phyloP scores from a whole-genome alignment of 768 basidiomycete species.

The Amanita brunnescens region DNA sequence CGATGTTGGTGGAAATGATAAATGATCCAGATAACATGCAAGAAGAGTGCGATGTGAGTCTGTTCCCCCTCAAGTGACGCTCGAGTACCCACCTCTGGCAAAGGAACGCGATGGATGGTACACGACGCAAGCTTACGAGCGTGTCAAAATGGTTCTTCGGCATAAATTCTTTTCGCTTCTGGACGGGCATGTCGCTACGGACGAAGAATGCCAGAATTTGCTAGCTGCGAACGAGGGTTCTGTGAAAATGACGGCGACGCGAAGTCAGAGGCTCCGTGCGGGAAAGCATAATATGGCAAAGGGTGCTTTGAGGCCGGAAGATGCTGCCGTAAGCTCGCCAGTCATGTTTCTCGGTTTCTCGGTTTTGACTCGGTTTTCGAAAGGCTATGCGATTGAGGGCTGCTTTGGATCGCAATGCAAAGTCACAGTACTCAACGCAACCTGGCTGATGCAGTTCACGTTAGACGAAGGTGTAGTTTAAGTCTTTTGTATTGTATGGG shows the following conservation, averaged over 20 bases:
- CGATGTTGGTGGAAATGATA: conserved; percentile 76
- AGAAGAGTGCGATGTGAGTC: conserved; percentile 66
- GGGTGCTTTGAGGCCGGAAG: conserved; percentile 72
- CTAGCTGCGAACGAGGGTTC: conserved; percentile 36
- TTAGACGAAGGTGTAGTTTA: neutral
- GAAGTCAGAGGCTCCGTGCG: conserved; percentile 46
- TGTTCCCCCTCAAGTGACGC: neutral
- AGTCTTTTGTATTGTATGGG: no score
- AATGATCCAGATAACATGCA: conserved; percentile 60
- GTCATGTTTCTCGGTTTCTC: neutral
- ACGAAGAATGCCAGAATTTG: conserved; percentile 64
- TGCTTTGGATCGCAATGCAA: conserved; percentile 47
- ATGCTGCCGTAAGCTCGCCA: conserved; percentile 63
- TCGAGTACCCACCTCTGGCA: neutral
- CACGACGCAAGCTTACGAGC: conserved; percentile 62
- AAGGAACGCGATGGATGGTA: conserved; percentile 91
- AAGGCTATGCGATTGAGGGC: conserved; percentile 70
- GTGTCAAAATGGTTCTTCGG: conserved; percentile 76
- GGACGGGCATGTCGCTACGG: conserved; percentile 61
- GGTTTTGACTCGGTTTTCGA: neutral
- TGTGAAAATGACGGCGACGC: conserved; percentile 29
- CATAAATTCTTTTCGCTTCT: conserved; percentile 79
- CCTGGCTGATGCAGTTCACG: neutral
- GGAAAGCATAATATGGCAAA: conserved; percentile 89
- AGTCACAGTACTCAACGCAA: conserved; percentile 10